phyloP scores from a whole-genome alignment of 805 yeast genomes.

The Kuraishia hungarica region DNA sequence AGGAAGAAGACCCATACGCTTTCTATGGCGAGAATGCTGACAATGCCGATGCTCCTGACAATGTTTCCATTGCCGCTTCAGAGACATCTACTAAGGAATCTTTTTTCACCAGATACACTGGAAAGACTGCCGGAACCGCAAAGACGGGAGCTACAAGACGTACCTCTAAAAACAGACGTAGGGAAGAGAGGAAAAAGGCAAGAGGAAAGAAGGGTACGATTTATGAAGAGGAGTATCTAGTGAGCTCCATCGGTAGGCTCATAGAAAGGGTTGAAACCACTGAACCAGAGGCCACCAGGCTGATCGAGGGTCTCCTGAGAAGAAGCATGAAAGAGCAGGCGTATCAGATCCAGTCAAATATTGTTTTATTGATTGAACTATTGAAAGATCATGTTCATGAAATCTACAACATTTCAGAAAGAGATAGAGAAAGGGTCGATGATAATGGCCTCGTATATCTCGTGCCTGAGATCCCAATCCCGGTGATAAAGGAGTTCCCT shows the following conservation, averaged over 20 bases:
- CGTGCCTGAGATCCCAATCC: slow-evolving; percentile 69
- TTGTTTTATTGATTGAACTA: slow-evolving; percentile 45
- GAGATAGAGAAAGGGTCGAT: slow-evolving; percentile 81
- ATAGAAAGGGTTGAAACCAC: slow-evolving; percentile 74
- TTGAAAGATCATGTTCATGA: slow-evolving; percentile 60
- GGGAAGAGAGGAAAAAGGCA: slow-evolving; percentile 94
- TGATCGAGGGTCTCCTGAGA: slow-evolving; percentile 71
- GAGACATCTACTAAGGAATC: slow-evolving; percentile 91
- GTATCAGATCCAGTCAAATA: slow-evolving; percentile 62
- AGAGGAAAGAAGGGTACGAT: slow-evolving; percentile 97
- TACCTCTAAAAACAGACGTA: slow-evolving; percentile 84
- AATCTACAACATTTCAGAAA: slow-evolving; percentile 73
- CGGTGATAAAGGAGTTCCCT: slow-evolving; percentile 57
- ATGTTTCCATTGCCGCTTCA: slow-evolving; percentile 90
- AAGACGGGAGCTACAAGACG: slow-evolving; percentile 92
- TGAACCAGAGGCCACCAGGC: slow-evolving; percentile 59
- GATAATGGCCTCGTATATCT: slow-evolving; percentile 81
- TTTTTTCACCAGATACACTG: slow-evolving; percentile 91
- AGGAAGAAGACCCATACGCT: slow-evolving; percentile 74
- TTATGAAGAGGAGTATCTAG: slow-evolving; percentile 92
- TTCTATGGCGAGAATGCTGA: slow-evolving; percentile 65
- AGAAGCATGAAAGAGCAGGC: slow-evolving; percentile 74
- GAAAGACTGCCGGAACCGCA: slow-evolving; percentile 93
- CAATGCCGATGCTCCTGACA: slow-evolving; percentile 75
- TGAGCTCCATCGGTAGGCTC: slow-evolving; percentile 81